Evolutionary conservation across 2,329 filamentous ascomycete genomes (phyloP), one percentile per base, ranked within the genome.

Genomic region (Arthroderma uncinatum): DNA sequence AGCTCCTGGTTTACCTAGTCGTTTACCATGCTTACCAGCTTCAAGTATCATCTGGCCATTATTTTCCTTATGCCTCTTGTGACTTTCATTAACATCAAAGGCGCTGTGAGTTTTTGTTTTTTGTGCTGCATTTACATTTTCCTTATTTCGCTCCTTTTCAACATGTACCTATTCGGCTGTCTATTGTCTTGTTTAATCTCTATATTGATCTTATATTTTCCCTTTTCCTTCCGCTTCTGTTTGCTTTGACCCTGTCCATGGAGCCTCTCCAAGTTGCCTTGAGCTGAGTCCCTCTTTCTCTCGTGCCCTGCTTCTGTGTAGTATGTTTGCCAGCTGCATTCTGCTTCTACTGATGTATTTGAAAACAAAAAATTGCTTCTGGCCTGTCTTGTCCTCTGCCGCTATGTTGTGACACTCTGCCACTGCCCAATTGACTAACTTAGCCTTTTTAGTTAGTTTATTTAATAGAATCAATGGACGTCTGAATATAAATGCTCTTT

Each of bases 91-190:
- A 50, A 50, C 47, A 50, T 50, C 47, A 50, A 50, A 30, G 47
- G 25, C 47, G 47, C 47, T 30, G 28, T 25, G 47, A 50, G 47
- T 50, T 34, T 44, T 33, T 47, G 16, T 56, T 54, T 33, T 40
- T 34, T 57, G 52, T 54, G 12, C 52, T 37, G 33, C 39, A 54
- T 53, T 33, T 37, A 37, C 39, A 44, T 57, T 54, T 53, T 55
- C 60, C 55, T 57, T 60, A 6, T 28, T 48, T 56, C 30, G 5
- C 33, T 50, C 40, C 28, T 23, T 56, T 50, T 19, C 28, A 34
- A 21, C 54, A 37, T 48, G 44, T 40, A 56, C 42, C 39, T 56
- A 36, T 34, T 33, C 12, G n/a, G 47, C 47, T 25, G 25, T 33
- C 25, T 34, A 30, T 33, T 50, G 47, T 50, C 28, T 33, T 50